Percentiles rank a stretch among this genome's conserved stretches.
Conservation (phyloP, 768 basidiomycete species). For the Myochromella boudieri region DNA sequence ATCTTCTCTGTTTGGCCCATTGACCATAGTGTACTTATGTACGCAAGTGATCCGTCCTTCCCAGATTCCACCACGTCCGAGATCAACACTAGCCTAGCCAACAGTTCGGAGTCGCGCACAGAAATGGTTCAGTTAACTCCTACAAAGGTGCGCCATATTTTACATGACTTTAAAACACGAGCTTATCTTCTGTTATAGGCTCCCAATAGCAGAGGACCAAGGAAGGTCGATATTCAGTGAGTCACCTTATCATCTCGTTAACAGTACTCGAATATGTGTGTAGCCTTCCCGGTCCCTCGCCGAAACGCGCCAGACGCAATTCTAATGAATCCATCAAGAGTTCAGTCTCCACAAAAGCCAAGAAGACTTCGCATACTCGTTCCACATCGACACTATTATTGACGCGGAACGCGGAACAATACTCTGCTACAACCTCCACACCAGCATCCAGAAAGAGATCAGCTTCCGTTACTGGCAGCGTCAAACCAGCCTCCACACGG, state of each 20-base stretch:
- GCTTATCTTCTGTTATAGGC: slow-evolving; percentile 15
- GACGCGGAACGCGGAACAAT: slow-evolving; percentile 25
- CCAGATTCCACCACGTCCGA: slow-evolving; percentile 7
- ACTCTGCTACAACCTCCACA: slow-evolving; percentile 13
- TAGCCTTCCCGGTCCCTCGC: slow-evolving; percentile 28
- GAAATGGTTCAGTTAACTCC: not conserved
- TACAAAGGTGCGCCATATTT: slow-evolving; percentile 7
- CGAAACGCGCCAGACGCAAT: slow-evolving; percentile 23
- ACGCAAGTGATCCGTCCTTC: slow-evolving; percentile 12
- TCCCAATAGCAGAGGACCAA: slow-evolving; percentile 19
- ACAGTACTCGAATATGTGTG: not conserved
- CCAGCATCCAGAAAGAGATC: slow-evolving; percentile 20
- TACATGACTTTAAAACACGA: too few relatives aligned
- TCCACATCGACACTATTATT: slow-evolving; percentile 29
- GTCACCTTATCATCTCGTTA: slow-evolving; percentile 4
- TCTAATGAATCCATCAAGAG: slow-evolving; percentile 16
- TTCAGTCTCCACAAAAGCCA: slow-evolving; percentile 17
- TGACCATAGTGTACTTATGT: slow-evolving; percentile 4
- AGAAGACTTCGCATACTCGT: slow-evolving; percentile 24
- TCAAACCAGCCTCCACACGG: slow-evolving; percentile 26
- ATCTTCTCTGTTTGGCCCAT: slow-evolving; percentile 5
- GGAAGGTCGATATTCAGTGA: slow-evolving; percentile 24
- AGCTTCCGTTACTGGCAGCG: slow-evolving; percentile 12
- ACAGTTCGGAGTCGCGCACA: not conserved
- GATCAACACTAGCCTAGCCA: not conserved